phyloP scores from a whole-genome alignment of 768 basidiomycete species.

The Flagelloscypha sp. region DNA sequence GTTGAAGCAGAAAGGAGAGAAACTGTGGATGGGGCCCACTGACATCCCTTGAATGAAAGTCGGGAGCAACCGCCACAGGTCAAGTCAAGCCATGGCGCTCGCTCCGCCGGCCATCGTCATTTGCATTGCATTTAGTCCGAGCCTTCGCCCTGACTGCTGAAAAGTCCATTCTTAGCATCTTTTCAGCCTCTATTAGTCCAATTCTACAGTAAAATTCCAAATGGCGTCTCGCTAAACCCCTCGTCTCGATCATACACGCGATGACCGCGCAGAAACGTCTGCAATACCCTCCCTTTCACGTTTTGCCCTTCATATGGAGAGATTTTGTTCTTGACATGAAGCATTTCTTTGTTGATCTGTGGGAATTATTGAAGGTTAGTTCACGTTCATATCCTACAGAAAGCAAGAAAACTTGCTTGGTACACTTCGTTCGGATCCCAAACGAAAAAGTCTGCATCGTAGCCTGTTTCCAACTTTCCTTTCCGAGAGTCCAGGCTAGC shows the following conservation, averaged over 20 bases:
- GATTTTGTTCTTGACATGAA: constrained; percentile 91
- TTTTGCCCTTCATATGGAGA: constrained; percentile 79
- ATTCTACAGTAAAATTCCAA: too few relatives aligned
- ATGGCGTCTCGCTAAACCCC: too few relatives aligned
- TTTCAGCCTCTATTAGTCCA: too few relatives aligned
- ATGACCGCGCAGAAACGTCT: constrained; percentile 73
- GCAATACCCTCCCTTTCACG: constrained; percentile 62
- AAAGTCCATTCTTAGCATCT: too few relatives aligned
- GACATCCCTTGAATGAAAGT: too few relatives aligned
- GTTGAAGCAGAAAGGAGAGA: too few relatives aligned
- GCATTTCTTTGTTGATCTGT: constrained; percentile 65
- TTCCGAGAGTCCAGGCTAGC: constrained; percentile 65
- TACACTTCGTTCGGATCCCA: constrained; percentile 62
- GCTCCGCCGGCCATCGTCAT: too few relatives aligned
- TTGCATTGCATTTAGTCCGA: too few relatives aligned
- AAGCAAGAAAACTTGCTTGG: constrained; percentile 23
- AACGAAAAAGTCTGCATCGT: constrained; percentile 80
- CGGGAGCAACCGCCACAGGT: too few relatives aligned
- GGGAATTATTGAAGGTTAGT: constrained; percentile 4
- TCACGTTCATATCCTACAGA: neutral
- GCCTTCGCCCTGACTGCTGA: too few relatives aligned
- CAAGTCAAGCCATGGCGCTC: too few relatives aligned
- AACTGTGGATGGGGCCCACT: too few relatives aligned
- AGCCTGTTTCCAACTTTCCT: constrained; percentile 64
- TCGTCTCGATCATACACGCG: constrained; percentile 48